Evolutionary conservation across 345 rosid genomes (phyloP).

Genomic region (Lepidium africanum): DNA sequence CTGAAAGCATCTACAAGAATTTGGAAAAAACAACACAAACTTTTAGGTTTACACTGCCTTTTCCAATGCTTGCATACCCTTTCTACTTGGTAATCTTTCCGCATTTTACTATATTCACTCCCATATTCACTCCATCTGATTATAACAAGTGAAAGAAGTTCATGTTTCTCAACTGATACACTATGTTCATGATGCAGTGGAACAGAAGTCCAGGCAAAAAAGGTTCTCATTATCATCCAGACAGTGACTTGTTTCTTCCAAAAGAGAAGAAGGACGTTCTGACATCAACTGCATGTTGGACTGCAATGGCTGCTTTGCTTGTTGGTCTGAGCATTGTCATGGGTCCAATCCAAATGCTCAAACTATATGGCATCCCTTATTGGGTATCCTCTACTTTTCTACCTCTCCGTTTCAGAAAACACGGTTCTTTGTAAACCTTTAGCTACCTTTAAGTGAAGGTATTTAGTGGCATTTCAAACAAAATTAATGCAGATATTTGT

Average conservation of each 20-base stretch:
- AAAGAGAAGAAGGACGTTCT: slow-evolving; percentile 52
- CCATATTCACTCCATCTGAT: not conserved
- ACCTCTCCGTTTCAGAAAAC: not conserved
- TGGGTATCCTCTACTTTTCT: slow-evolving; percentile 23
- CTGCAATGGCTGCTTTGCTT: slow-evolving; percentile 50
- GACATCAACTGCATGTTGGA: slow-evolving; percentile 63
- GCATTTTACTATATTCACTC: not conserved
- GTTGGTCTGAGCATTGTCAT: slow-evolving; percentile 33
- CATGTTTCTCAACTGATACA: not conserved
- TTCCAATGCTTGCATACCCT: slow-evolving; percentile 78
- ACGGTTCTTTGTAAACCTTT: not conserved
- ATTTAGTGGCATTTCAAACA: not conserved
- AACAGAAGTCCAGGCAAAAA: slow-evolving; percentile 64
- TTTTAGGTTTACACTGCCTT: slow-evolving; percentile 61
- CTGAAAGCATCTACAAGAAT: slow-evolving; percentile 52
- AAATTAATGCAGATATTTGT: slow-evolving; percentile 40
- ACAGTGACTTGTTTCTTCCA: slow-evolving; percentile 55
- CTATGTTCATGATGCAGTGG: slow-evolving; percentile 39
- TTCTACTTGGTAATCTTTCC: slow-evolving; percentile 49
- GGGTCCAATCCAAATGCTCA: slow-evolving; percentile 53
- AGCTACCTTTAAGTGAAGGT: not conserved
- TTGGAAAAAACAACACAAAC: slow-evolving; percentile 27
- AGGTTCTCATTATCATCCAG: slow-evolving; percentile 68
- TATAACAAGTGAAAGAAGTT: not conserved
- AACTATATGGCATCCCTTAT: slow-evolving; percentile 61